Percentiles rank a stretch among this genome's conserved stretches.
Evolutionary conservation across 345 rosid genomes (phyloP).

Genomic region (Lumnitzera racemosa): DNA sequence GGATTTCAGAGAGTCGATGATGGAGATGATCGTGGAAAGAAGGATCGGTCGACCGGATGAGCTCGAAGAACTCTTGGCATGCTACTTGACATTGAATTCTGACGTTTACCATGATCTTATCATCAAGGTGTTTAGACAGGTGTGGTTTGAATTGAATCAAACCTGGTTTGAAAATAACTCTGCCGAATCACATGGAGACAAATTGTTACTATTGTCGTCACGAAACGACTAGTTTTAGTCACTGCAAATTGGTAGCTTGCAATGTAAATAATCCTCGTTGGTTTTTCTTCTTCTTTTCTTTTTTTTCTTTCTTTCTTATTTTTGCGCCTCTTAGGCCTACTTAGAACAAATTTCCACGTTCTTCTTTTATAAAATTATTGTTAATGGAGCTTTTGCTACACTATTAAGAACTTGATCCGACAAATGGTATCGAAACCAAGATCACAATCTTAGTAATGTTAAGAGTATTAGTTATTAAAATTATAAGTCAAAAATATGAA

Average conservation of each 20-base stretch:
- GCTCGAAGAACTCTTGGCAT: constrained; percentile 78
- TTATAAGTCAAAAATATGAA: too few species aligned
- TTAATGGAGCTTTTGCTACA: too few species aligned
- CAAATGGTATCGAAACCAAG: too few species aligned
- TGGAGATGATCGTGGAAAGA: constrained; percentile 78
- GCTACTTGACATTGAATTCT: constrained; percentile 68
- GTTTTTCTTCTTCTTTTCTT: background rate
- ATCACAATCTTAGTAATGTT: too few species aligned
- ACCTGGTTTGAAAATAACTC: background rate
- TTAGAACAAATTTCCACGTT: too few species aligned
- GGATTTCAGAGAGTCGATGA: constrained; percentile 85
- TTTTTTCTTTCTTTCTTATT: too few species aligned
- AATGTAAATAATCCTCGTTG: background rate
- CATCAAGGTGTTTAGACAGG: constrained; percentile 81
- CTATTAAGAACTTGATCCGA: too few species aligned
- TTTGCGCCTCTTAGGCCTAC: too few species aligned
- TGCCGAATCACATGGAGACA: background rate
- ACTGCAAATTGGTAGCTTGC: too few species aligned
- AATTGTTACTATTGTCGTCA: background rate
- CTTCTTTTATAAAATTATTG: too few species aligned
- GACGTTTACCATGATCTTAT: constrained; percentile 73
- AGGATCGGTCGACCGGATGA: constrained; percentile 49
- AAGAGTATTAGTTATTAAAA: too few species aligned
- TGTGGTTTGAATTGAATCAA: constrained; percentile 42
- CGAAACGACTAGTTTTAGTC: too few species aligned